Percentiles rank a stretch among this genome's conserved stretches.
phyloP scores from a whole-genome alignment of 2,329 filamentous ascomycete genomes.

The Aspergillus sp. region DNA sequence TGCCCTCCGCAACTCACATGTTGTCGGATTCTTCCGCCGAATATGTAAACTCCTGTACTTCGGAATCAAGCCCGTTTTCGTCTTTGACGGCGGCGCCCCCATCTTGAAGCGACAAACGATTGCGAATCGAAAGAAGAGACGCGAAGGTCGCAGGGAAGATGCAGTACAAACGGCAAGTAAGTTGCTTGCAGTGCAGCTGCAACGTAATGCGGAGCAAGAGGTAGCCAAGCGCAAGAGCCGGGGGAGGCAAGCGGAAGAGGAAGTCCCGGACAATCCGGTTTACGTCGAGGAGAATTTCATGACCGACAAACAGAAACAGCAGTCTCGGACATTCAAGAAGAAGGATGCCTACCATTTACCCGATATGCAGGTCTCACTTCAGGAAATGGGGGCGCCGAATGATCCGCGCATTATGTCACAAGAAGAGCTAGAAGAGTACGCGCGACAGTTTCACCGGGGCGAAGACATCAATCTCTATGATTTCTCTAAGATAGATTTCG shows the following conservation, averaged over 20 bases:
- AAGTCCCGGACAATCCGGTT: conserved; percentile 73
- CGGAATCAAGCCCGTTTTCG: conserved; percentile 93
- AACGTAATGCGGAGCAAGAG: conserved; percentile 83
- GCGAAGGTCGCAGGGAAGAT: conserved; percentile 91
- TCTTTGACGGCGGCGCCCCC: conserved; percentile 95
- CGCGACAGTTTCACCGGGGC: conserved; percentile 84
- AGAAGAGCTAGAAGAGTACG: conserved; percentile 91
- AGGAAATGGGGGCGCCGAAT: conserved; percentile 83
- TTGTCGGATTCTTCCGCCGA: conserved; percentile 95
- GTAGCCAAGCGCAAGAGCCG: conserved; percentile 61
- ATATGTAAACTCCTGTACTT: conserved; percentile 98
- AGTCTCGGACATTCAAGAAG: conserved; percentile 78
- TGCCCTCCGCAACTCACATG: conserved; percentile 89
- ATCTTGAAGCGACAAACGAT: conserved; percentile 90
- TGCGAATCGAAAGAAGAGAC: conserved; percentile 69
- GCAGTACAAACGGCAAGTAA: conserved; percentile 88
- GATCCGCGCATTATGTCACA: conserved; percentile 96
- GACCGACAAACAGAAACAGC: conserved; percentile 70
- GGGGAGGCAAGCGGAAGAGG: conserved; percentile 54
- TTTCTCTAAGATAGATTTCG: conserved; percentile 98
- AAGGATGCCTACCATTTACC: conserved; percentile 95
- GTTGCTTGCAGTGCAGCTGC: conserved; percentile 90
- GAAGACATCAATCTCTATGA: conserved; percentile 89
- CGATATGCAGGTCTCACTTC: conserved; percentile 73
- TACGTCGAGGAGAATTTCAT: conserved; percentile 91